A percentile compares a stretch with the other conserved stretches of the same genome.
phyloP scores from a whole-genome alignment of 495 filamentous ascomycete genomes.

The Daldinia grandis region DNA sequence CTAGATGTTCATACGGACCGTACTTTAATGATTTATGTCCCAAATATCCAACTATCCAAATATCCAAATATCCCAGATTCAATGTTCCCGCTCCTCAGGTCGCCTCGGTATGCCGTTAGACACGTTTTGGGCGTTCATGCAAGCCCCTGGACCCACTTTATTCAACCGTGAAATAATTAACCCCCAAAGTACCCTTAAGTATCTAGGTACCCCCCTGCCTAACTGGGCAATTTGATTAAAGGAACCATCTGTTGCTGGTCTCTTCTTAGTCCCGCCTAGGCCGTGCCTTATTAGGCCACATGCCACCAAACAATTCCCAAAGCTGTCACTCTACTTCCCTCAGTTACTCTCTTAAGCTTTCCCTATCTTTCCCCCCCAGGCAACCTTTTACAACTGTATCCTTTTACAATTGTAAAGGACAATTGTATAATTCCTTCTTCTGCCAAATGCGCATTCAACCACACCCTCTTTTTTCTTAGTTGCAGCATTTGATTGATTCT shows the following conservation, averaged over 20 bases:
- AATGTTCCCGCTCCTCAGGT: conserved; percentile 20
- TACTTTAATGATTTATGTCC: conserved; percentile 1
- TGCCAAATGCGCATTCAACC: not conserved
- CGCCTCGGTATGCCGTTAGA: conserved; percentile 40
- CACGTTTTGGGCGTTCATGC: conserved; percentile 37
- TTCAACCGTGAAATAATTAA: conserved; percentile 23
- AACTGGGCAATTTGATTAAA: conserved; percentile 41
- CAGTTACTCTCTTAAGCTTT: not conserved
- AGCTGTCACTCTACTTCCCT: conserved; percentile 3
- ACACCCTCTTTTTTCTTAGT: not conserved
- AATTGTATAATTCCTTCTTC: conserved; percentile 6
- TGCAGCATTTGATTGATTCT: not conserved
- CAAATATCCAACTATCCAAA: not conserved
- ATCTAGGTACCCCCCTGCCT: conserved; percentile 13
- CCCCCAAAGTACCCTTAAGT: not conserved
- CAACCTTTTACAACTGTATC: not conserved
- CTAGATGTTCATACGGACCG: not conserved
- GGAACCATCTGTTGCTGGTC: conserved; percentile 21
- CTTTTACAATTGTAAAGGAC: not conserved
- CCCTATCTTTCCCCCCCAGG: not conserved
- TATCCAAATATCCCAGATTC: not conserved
- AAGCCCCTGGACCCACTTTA: conserved; percentile 37
- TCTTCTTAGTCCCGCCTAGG: not conserved
- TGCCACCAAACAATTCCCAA: conserved; percentile 31
- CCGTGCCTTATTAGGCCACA: conserved; percentile 38